Conservation (phyloP, 352 stramenopile species). For the Phytophthora citrophthora region DNA sequence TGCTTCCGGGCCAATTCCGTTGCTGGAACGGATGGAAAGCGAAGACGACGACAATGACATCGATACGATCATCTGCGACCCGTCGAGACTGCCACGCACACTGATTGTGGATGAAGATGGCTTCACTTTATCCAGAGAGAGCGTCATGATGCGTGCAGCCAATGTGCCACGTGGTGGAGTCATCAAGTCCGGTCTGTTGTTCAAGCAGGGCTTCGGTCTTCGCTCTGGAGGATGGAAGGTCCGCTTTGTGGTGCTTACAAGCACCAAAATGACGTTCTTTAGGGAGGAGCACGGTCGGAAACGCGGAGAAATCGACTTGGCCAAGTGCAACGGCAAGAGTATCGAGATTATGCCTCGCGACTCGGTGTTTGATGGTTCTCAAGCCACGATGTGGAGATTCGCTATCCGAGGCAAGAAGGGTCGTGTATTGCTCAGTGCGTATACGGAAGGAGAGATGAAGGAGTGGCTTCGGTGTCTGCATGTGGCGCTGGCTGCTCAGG, state of each 20-base stretch:
- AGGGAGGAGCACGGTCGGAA: conserved; percentile 72
- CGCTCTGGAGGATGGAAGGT: conserved; percentile 76
- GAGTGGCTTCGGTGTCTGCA: conserved; percentile 84
- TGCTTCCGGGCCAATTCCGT: conserved; percentile 41
- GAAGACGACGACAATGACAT: conserved; percentile 68
- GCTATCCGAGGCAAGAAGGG: conserved; percentile 67
- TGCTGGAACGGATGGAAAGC: conserved; percentile 45
- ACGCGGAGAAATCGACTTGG: conserved; percentile 75
- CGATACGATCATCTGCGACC: conserved; percentile 69
- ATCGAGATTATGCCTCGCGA: conserved; percentile 87
- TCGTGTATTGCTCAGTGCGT: conserved; percentile 75
- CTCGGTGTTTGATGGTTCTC: conserved; percentile 76
- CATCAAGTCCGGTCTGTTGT: conserved; percentile 76
- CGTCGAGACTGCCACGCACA: conserved; percentile 53
- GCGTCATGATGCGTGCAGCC: conserved; percentile 51
- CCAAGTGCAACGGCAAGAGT: conserved; percentile 64
- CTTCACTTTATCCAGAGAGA: conserved; percentile 62
- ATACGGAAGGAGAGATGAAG: conserved; percentile 86
- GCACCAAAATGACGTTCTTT: conserved; percentile 74
- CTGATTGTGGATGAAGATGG: conserved; percentile 77
- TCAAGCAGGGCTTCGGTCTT: conserved; percentile 76
- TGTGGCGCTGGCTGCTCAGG: conserved; percentile 64
- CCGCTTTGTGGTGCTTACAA: conserved; percentile 72
- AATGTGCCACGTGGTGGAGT: conserved; percentile 43
- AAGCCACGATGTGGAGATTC: conserved; percentile 86